Evolutionary conservation across 768 basidiomycete genomes (phyloP).

Genomic region (Suillus brevipes): DNA sequence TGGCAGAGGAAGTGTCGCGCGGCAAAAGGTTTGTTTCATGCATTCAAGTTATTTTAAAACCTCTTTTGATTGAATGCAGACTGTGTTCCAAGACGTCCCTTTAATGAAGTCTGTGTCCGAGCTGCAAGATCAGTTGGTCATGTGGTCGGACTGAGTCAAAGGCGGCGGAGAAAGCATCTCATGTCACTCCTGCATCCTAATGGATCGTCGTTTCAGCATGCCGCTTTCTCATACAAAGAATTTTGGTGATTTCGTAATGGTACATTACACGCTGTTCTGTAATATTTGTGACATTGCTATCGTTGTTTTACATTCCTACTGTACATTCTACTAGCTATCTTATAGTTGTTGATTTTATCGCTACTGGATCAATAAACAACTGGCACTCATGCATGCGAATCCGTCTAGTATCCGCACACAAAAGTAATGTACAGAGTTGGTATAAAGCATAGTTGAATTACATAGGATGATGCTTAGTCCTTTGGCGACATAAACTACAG

Average conservation of each 20-base stretch:
- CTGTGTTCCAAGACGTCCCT: slow-evolving; percentile 54
- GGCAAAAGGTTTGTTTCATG: slow-evolving; percentile 51
- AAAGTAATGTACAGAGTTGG: neutral
- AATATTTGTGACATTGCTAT: neutral
- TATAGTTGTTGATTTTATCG: neutral
- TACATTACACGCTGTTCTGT: neutral
- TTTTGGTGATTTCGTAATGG: neutral
- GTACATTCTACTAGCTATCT: neutral
- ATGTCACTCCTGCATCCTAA: neutral
- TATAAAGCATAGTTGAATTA: too few relatives aligned
- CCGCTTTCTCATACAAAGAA: neutral
- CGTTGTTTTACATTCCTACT: neutral
- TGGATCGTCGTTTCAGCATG: neutral
- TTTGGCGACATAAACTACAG: neutral
- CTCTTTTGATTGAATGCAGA: slow-evolving; percentile 30
- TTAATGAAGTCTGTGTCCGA: slow-evolving; percentile 38
- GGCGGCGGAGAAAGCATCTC: slow-evolving; percentile 34
- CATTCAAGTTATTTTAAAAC: neutral
- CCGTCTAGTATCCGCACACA: too few relatives aligned
- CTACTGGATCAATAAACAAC: neutral
- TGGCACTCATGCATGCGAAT: neutral
- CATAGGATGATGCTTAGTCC: neutral
- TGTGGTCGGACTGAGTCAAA: slow-evolving; percentile 48
- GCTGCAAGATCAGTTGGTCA: slow-evolving; percentile 43
- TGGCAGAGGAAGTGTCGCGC: slow-evolving; percentile 53